Evolutionary conservation across 108 stramenopile genomes (phyloP), one percentile per base, ranked within the genome.

Genomic region (Cyclotella atomus): DNA sequence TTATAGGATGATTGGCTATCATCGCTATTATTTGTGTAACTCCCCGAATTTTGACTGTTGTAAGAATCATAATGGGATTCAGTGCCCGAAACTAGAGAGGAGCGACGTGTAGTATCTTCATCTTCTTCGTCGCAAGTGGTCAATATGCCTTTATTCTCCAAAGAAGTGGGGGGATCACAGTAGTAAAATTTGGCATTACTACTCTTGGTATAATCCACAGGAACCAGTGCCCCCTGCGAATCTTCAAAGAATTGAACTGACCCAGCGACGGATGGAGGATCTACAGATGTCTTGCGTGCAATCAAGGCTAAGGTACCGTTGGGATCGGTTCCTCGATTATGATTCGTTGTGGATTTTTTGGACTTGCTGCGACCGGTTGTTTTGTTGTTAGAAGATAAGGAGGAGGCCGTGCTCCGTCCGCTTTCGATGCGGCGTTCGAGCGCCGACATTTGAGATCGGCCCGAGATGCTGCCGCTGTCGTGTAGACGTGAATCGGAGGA

Each of bases 391-490:
- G n/a, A n/a, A n/a, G n/a, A n/a, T n/a, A n/a, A n/a, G n/a, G 21
- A n/a, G 17, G 5, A n/a, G 4, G 30, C 4, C 16, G 38, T 49
- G 47, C 47, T 49, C 4, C 47, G 17, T 4, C 47, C 47, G 16
- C n/a, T 49, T 49, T 49, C 47, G 47, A 49, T 12, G n/a, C 47
- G 47, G n/a, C 47, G 47, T 49, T 49, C 47, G 47, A 49, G 47
- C 4, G 47, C 47, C 47, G 47, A 49, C 17, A 49, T 12, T 49
- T 49, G 47, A 19, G 47, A 49, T 55, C 54, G 54, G 5, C 27
- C 27, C 24, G 44, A 25, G 20, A 64, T 64, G 63, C 63, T 38
- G 63, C 23, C 36, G 63, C 44, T 64, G 63, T 23, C 63, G 63
- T 27, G 14, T 41, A 17, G 6, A 17, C 63, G 63, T 2, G 2